Evolutionary conservation across 2,329 filamentous ascomycete species (phyloP).

Genomic region (Drechslera avenae): DNA sequence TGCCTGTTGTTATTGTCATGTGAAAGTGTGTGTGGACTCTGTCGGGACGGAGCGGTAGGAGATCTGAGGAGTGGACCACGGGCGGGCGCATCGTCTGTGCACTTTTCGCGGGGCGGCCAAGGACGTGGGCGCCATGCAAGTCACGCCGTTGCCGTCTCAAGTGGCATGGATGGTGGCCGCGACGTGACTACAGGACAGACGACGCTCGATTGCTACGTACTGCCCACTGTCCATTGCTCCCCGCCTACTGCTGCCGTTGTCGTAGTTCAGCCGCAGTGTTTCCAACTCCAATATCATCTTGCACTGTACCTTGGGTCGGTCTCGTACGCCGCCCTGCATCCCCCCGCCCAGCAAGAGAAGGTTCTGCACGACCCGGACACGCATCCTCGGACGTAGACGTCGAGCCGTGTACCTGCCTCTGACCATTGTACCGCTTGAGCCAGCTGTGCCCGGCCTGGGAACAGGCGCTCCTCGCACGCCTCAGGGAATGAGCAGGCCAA

Average conservation of each 20-base stretch:
- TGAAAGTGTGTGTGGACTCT: constrained; percentile 1
- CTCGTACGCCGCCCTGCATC: constrained; percentile 11
- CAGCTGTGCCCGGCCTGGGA: constrained; percentile 21
- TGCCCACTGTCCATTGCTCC: constrained; percentile 7
- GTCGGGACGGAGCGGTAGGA: constrained; percentile 12
- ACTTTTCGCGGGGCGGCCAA: constrained; percentile 19
- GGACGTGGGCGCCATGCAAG: constrained; percentile 23
- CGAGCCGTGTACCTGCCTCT: constrained; percentile 5
- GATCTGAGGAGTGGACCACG: constrained; percentile 16
- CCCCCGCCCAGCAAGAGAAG: constrained; percentile 11
- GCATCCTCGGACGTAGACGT: constrained; percentile 14
- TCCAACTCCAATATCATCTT: constrained; percentile 5
- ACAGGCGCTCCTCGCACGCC: constrained; percentile 30
- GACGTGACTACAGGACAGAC: constrained; percentile 12
- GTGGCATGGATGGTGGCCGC: constrained; percentile 14
- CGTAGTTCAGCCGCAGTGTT: background rate
- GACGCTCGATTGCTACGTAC: constrained; percentile 11
- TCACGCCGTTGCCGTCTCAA: constrained; percentile 21
- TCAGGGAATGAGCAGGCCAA: constrained; percentile 50
- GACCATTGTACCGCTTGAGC: too few relatives aligned
- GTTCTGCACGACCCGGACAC: constrained; percentile 20
- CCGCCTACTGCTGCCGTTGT: background rate
- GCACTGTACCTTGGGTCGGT: constrained; percentile 9
- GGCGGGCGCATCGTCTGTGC: constrained; percentile 24
- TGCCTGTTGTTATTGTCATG: constrained; percentile 10